A percentile compares a stretch with the other conserved stretches of the same genome.
Evolutionary conservation across 2,329 filamentous ascomycete species (phyloP).

Genomic region (Fonsecaea multimorphosa): DNA sequence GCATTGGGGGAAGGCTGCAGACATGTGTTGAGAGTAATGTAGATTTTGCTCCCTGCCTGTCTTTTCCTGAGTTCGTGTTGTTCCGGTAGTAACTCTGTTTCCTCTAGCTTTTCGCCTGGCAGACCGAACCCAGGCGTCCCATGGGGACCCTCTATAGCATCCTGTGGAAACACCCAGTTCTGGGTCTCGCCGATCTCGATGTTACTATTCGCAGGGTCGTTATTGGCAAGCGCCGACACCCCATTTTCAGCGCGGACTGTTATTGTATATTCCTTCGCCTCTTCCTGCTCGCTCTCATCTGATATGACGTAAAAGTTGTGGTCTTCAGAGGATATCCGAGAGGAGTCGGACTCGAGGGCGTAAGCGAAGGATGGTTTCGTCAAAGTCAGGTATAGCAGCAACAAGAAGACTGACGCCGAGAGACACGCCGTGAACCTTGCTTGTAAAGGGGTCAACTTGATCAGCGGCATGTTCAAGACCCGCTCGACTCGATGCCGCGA

Average conservation of each 20-base stretch:
- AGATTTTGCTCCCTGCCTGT: constrained; percentile 56
- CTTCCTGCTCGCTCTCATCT: constrained; percentile 43
- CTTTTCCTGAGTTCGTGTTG: constrained; percentile 33
- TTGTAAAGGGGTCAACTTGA: constrained; percentile 69
- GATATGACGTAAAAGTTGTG: constrained; percentile 57
- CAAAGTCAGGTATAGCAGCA: constrained; percentile 67
- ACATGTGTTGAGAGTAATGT: constrained; percentile 86
- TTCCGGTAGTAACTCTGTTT: constrained; percentile 33
- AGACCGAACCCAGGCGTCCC: constrained; percentile 46
- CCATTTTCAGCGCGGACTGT: constrained; percentile 63
- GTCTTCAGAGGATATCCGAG: constrained; percentile 49
- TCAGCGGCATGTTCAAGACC: constrained; percentile 46
- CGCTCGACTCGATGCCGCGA: constrained; percentile 10
- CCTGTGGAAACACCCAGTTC: constrained; percentile 68
- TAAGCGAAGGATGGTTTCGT: constrained; percentile 66
- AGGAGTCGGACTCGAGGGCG: constrained; percentile 61
- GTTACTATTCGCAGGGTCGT: constrained; percentile 66
- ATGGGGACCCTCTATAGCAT: constrained; percentile 58
- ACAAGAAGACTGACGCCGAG: constrained; percentile 64
- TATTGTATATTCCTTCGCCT: constrained; percentile 49
- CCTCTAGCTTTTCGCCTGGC: constrained; percentile 41
- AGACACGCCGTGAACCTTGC: constrained; percentile 73
- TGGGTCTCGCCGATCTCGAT: constrained; percentile 67
- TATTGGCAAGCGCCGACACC: constrained; percentile 65
- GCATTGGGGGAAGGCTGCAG: constrained; percentile 69